Evolutionary conservation across 768 basidiomycete genomes (phyloP), one percentile per base, ranked within the genome.

Genomic region (Naganishia friedmannii): DNA sequence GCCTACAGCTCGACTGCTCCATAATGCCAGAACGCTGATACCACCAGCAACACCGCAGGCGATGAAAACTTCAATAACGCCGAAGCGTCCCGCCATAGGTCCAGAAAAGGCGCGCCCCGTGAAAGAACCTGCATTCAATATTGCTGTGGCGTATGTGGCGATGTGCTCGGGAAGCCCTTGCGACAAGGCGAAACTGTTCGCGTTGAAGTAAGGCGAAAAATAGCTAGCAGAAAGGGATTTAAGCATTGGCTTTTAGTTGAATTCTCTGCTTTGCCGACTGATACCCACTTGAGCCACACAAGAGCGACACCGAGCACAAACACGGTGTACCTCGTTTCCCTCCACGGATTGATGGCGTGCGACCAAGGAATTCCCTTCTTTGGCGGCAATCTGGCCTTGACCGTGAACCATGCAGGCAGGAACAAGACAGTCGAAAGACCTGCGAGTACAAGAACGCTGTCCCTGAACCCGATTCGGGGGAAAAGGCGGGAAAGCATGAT

Each of bases 61-160:
- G 34, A 74, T 65, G 71, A 76, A 80, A 8, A 76, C 68, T 56
- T 72, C 69, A 67, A 76, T 77, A 9, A 76, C 74, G 9, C 79
- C 79, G 28, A 76, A 72, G 19, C 51, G 53, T 45, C 77, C 79
- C 3, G 79, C 74, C 12, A 78, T 68, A 53, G 78, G 65, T 9
- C 79, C 79, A 0, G 76, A 75, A 5, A 67, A 17, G 2, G 65
- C 74, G 34, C 79, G 73, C 15, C 79, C 77, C 71, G 74, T 55
- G 67, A 78, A 76, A 2, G 76, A 77, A 19, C 77, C 77, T 10
- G 73, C 74, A 69, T 80, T 74, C 9, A 80, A 68, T 66, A 80
- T 67, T 46, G 67, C 67, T 26, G 77, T 73, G n/a, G 79, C 72
- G 66, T 80, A 80, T 21, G 69, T 70, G 6, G 73, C 39, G 48